These are phyloP conservation scores for Geosmithia putterillii DNA, from an alignment of 2,329 filamentous ascomycete species.

Conservation along the genomic window DNA sequence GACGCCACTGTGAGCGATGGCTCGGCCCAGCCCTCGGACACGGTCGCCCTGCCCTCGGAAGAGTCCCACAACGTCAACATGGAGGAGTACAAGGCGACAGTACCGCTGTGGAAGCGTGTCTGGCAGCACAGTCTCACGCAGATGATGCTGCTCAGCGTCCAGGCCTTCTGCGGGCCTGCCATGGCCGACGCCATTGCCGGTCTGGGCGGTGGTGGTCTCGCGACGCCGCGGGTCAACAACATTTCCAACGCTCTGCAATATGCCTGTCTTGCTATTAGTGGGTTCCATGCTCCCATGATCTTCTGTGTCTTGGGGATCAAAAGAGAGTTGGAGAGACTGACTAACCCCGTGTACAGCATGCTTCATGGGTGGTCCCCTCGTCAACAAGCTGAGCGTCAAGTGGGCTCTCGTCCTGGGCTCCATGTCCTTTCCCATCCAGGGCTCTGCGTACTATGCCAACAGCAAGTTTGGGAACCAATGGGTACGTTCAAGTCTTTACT, in stretches of 20 bases:
- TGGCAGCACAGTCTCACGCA: conserved; percentile 34
- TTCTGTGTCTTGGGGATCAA: neutral
- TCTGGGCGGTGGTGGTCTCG: conserved; percentile 30
- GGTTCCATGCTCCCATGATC: neutral
- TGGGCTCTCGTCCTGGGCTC: conserved; percentile 26
- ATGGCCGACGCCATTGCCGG: conserved; percentile 25
- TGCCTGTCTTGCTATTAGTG: conserved; percentile 15
- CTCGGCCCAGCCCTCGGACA: neutral
- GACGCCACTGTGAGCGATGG: neutral
- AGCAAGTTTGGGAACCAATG: conserved; percentile 35
- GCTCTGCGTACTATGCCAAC: conserved; percentile 34
- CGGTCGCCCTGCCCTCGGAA: neutral
- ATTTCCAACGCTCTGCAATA: conserved; percentile 16
- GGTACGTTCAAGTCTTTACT: conserved; percentile 15
- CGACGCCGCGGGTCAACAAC: conserved; percentile 28
- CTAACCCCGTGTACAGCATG: conserved; percentile 14
- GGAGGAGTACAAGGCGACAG: conserved; percentile 11
- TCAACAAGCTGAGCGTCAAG: conserved; percentile 32
- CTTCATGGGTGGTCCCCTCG: conserved; percentile 27
- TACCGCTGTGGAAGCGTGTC: conserved; percentile 28
- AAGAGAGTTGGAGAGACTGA: neutral
- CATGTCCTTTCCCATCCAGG: conserved; percentile 29
- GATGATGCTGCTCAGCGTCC: conserved; percentile 32
- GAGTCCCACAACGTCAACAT: conserved; percentile 20
- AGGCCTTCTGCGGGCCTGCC: conserved; percentile 28